Evolutionary conservation across 129 eudicot species (phyloP).

Genomic region (Daucus carota): DNA sequence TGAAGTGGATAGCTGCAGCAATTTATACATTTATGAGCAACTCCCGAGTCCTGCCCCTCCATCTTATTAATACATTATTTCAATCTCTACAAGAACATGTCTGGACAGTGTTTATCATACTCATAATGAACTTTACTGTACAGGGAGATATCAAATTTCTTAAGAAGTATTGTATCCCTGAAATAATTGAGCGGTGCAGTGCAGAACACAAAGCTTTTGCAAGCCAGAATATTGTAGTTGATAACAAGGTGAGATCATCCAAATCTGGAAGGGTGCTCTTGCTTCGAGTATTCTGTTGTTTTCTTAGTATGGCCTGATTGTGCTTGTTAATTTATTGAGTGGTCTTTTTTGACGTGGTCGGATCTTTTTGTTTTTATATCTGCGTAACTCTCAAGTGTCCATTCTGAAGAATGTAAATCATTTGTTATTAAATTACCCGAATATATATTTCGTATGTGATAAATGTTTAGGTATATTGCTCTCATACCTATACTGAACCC

Average conservation of each 20-base stretch:
- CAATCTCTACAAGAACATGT: background rate
- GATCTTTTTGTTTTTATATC: background rate
- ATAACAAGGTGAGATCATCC: constrained; percentile 59
- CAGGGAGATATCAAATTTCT: constrained; percentile 72
- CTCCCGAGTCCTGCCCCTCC: background rate
- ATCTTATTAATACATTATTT: background rate
- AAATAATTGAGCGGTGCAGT: constrained; percentile 77
- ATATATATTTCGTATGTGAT: too few species aligned
- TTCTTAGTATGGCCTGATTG: background rate
- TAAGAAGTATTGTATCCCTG: constrained; percentile 62
- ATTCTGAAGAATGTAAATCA: background rate
- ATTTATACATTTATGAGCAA: background rate
- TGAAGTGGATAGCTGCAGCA: background rate
- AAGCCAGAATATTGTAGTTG: constrained; percentile 65
- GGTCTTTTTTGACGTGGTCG: background rate
- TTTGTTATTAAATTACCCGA: background rate
- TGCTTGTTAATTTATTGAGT: background rate
- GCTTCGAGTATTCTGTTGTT: background rate
- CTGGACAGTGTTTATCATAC: background rate
- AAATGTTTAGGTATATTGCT: too few species aligned
- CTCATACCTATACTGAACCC: background rate
- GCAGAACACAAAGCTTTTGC: constrained; percentile 63
- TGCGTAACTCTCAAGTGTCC: background rate
- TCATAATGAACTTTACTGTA: constrained; percentile 11
- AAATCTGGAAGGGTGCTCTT: background rate